Conservation (phyloP, 2,329 filamentous ascomycete species). For the Aureobasidium pullulans region DNA sequence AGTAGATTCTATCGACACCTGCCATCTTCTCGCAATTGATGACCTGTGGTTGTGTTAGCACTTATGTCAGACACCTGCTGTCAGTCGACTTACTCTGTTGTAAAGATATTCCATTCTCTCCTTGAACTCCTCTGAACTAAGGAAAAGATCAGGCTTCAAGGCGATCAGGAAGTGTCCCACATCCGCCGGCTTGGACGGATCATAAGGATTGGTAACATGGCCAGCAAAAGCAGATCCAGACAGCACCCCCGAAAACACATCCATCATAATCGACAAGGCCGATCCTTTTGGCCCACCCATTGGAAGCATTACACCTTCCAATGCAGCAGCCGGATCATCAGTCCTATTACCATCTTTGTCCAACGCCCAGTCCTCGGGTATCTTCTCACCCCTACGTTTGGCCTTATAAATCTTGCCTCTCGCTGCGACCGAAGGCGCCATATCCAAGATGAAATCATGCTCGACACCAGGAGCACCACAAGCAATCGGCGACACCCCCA, state of each 20-base stretch:
- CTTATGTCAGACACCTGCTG: fast-evolving
- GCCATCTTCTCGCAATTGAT: constrained; percentile 45
- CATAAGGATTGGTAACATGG: constrained; percentile 66
- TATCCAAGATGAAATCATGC: constrained; percentile 61
- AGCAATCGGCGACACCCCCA: constrained; percentile 66
- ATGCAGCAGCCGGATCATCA: constrained; percentile 58
- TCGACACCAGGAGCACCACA: constrained; percentile 60
- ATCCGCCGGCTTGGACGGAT: constrained; percentile 46
- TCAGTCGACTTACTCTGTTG: constrained; percentile 25
- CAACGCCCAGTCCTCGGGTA: constrained; percentile 64
- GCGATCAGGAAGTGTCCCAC: constrained; percentile 31
- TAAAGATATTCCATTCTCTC: constrained; percentile 51
- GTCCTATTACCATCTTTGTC: constrained; percentile 54
- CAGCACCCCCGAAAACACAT: constrained; percentile 73
- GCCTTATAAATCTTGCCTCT: constrained; percentile 65
- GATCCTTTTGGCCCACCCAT: constrained; percentile 82
- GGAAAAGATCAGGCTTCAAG: constrained; percentile 31
- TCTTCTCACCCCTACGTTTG: constrained; percentile 55
- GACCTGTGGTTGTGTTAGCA: constrained; percentile 25
- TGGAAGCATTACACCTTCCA: constrained; percentile 74
- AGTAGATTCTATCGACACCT: constrained; percentile 50
- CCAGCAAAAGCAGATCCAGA: constrained; percentile 74
- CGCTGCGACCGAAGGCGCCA: constrained; percentile 61
- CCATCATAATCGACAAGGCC: constrained; percentile 76
- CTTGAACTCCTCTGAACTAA: constrained; percentile 27